phyloP scores from a whole-genome alignment of 106 monocot genomes.

The Platanthera zijinensis region DNA sequence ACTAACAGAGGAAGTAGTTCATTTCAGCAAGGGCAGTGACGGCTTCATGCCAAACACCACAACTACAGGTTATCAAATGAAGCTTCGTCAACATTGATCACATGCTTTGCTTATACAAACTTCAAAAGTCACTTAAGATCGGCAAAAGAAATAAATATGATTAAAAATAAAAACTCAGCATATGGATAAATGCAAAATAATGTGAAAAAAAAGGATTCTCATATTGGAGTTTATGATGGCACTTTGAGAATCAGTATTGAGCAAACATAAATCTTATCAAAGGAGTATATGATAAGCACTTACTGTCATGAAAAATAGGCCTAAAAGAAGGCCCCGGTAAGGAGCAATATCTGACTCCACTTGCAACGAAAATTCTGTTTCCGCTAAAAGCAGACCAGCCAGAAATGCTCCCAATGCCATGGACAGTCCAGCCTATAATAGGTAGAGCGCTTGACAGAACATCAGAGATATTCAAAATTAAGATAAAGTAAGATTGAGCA shows the following conservation, averaged over 20 bases:
- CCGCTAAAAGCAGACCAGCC: constrained; percentile 92
- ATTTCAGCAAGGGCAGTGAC: too few species aligned
- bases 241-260: not conserved
- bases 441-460: not conserved
- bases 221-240: not conserved
- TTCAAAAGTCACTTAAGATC: not conserved
- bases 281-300: constrained; percentile 15
- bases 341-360: constrained; percentile 99
- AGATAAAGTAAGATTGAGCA: not conserved
- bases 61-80: too few species aligned
- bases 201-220: not conserved
- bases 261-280: too few species aligned
- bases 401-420: constrained; percentile 99
- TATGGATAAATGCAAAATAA: not conserved
- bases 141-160: not conserved
- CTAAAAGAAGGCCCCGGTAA: constrained; percentile 90
- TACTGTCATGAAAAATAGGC: constrained; percentile 99
- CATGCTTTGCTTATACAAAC: too few species aligned
- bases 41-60: too few species aligned
- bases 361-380: constrained; percentile 99
- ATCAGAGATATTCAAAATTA: not conserved
- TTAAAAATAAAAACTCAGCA: not conserved
- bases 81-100: too few species aligned
- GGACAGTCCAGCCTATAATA: constrained; percentile 78
- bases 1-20: too few species aligned